Evolutionary conservation across 148 eudicot genomes (phyloP).

Genomic region (Tetragonia tetragonoides): DNA sequence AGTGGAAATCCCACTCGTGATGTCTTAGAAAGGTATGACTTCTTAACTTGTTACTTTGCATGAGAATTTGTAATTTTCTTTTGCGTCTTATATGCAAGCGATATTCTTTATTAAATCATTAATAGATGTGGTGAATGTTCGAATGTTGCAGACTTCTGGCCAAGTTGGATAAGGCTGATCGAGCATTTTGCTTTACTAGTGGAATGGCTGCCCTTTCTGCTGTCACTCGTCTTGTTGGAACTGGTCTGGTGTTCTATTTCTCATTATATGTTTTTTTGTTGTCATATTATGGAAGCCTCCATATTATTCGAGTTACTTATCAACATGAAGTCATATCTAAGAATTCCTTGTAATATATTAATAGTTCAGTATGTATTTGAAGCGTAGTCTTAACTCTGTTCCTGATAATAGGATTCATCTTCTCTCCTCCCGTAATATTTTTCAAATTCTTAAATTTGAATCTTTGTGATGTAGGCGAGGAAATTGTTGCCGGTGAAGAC

Average conservation of each 20-base stretch:
- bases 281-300: background rate
- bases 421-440: background rate
- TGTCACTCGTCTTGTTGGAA: constrained; percentile 80
- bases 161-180: constrained; percentile 89
- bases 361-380: background rate
- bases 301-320: background rate
- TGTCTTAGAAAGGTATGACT: constrained; percentile 64
- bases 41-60: background rate
- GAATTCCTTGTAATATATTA: background rate
- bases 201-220: constrained; percentile 99
- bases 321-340: background rate
- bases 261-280: background rate
- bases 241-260: constrained; percentile 46
- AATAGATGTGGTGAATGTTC: constrained; percentile 12
- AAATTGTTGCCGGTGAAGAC: constrained; percentile 96
- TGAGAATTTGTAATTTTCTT: background rate
- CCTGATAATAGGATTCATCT: background rate
- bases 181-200: constrained; percentile 95
- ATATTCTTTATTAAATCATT: background rate
- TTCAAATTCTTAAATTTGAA: background rate
- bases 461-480: constrained; percentile 55
- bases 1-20: constrained; percentile 98
- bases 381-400: background rate
- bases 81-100: background rate
- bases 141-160: constrained; percentile 63